A percentile compares a stretch with the other conserved stretches of the same genome.
Evolutionary conservation across 768 basidiomycete species (phyloP).

Genomic region (Fibroporia radiculosa): DNA sequence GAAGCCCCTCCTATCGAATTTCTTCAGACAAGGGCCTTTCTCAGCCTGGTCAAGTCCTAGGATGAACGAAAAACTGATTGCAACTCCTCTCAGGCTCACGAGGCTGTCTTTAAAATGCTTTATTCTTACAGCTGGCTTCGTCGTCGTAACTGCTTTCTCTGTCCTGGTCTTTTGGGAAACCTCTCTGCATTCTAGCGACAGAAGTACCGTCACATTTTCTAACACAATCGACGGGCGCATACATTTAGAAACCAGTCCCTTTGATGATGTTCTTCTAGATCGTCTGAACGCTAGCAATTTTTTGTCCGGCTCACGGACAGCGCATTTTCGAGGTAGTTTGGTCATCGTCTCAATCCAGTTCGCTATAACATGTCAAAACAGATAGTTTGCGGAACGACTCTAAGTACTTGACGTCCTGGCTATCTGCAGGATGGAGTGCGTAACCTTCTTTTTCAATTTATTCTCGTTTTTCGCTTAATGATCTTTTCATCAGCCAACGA

Average conservation of each 20-base stretch:
- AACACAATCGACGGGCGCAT: too few species aligned
- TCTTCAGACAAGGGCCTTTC: too few species aligned
- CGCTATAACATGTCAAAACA: not conserved
- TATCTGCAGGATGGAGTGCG: slow-evolving; percentile 58
- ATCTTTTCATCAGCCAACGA: slow-evolving; percentile 47
- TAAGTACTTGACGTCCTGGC: slow-evolving; percentile 63
- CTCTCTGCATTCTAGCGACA: not conserved
- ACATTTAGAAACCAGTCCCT: too few species aligned
- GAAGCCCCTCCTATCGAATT: too few species aligned
- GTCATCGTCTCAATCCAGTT: not conserved
- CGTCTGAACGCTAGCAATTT: slow-evolving; percentile 7
- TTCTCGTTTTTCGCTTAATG: not conserved
- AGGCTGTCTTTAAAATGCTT: not conserved
- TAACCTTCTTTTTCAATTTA: too few species aligned
- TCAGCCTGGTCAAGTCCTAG: too few species aligned
- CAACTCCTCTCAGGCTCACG: too few species aligned
- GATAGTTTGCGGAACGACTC: slow-evolving; percentile 52
- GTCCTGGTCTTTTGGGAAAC: not conserved
- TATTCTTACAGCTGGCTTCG: not conserved
- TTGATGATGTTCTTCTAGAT: not conserved
- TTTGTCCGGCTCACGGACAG: slow-evolving; percentile 38
- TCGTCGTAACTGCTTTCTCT: not conserved
- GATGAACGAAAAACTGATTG: too few species aligned
- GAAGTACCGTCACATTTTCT: not conserved
- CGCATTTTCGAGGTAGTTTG: slow-evolving; percentile 37